Base-by-base conservation (phyloP, 345 rosid genomes). In the Acer campestre region DNA sequence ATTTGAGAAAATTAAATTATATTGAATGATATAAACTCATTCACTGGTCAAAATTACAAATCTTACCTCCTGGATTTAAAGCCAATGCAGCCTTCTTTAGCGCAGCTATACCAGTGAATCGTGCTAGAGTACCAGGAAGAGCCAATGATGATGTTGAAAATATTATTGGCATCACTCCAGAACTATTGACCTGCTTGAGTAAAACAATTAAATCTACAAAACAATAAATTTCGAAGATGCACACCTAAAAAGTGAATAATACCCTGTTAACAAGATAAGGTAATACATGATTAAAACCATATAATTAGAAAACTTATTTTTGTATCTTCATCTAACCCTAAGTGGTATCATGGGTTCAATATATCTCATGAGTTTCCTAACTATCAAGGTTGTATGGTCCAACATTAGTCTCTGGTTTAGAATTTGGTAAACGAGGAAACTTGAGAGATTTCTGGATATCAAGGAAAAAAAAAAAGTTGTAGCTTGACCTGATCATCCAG, bases 111-210 rank as follows among this genome's bases (percentile, higher is more conserved):
- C 98, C 99, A 13, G 98, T 93, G 78, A 94, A 96, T 71, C 98
- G 88, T 18, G 97, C 99, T 59, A 91, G 84, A 64, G 99, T 96
- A 73, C 93, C 97, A 0, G 99, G 99, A 75, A 96, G 98, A 78
- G 99, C 95, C 55, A 96, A 81, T 56, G 98, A 91, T 29, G 99
- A 96, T 75, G 99, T 96, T 31, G 99, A 96, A 78, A 95, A 95
- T 85, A 95, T 93, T 70, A 95, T 95, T 70, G 98, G 98, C 98
- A 93, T 95, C 79, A 95, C 98, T 46, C 98, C 98, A 71, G 98
- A 89, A 83, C 98, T 93, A 83, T 93, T 95, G 31, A 95, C 97
- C 97, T 92, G 83, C 49, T 77, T 56, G 71, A 59, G 64, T 42
- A 66, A 73, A 82, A 44, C 22, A 66, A 66, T 38, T 18, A 51